Evolutionary conservation across 768 basidiomycete species (phyloP), one percentile per base, ranked within the genome.

Genomic region (Mycena belliarum): DNA sequence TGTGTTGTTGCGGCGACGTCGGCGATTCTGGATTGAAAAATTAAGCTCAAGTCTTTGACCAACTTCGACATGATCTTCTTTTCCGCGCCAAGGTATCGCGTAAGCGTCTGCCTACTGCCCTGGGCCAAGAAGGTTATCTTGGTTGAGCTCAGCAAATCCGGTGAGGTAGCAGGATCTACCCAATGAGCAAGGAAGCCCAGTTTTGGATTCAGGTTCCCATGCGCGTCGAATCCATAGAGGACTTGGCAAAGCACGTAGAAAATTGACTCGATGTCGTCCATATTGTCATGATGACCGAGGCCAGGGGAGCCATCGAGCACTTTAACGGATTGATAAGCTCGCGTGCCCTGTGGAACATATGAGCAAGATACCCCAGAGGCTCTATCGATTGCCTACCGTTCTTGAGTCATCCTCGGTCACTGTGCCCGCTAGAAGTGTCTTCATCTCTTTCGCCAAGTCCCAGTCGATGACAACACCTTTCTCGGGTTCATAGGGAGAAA

Each of bases 381-480:
- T n/a, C n/a, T n/a, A n/a, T n/a, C n/a, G n/a, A n/a, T n/a, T n/a
- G n/a, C 29, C 7, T 46, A 50, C 56, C 43, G 42, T 46, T 37
- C 33, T n/a, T 18, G 49, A 44, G 16, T 57, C 42, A 1, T n/a
- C 26, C 6, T 21, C 20, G 6, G 32, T 26, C 1, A 11, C 26
- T 7, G 24, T 4, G 14, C 10, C 18, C 8, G 10, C 23, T 4
- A 35, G 15, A 6, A 25, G 6, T 4, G 12, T 5, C 16, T 49
- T 4, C 33, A 37, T 25, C 33, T 37, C n/a, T 16, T 49, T 37
- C 21, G 53, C 53, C 35, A 48, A 21, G 43, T 57, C 56, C 15
- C 45, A 57, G 24, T 52, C 56, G 37, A 57, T 51, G 3, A 51
- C 26, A 6, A 57, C 44, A 2, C 42, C 56, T n/a, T n/a, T n/a